phyloP scores from a whole-genome alignment of 768 basidiomycete genomes.

The Suillus decipiens region DNA sequence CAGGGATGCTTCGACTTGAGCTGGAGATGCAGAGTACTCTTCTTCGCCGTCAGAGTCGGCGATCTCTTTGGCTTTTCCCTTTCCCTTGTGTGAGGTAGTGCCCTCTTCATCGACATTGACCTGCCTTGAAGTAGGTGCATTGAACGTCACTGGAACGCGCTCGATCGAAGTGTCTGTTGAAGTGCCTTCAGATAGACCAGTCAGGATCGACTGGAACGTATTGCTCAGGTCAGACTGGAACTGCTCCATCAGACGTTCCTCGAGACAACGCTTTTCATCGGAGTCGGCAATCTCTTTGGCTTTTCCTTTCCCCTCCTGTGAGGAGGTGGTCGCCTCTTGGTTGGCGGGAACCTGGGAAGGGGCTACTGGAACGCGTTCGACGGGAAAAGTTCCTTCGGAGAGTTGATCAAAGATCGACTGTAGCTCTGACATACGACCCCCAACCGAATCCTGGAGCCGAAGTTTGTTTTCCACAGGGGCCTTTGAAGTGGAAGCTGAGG shows the following conservation, averaged over 20 bases:
- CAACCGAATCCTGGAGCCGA: not conserved
- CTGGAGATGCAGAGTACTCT: constrained; percentile 17
- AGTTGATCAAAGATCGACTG: constrained; percentile 5
- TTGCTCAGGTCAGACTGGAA: constrained; percentile 13
- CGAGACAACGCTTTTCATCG: constrained; percentile 4
- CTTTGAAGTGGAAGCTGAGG: not conserved
- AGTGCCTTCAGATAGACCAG: not conserved
- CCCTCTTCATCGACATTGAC: not conserved
- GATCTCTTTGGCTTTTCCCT: constrained; percentile 42
- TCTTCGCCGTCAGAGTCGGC: constrained; percentile 13
- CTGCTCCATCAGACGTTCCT: constrained; percentile 11
- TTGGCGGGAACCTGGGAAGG: not conserved
- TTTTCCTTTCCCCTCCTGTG: constrained; percentile 38
- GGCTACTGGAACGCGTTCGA: constrained; percentile 3
- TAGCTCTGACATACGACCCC: constrained; percentile 6
- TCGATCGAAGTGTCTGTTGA: not conserved
- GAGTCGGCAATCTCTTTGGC: constrained; percentile 26
- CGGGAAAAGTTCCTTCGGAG: not conserved
- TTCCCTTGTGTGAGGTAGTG: constrained; percentile 18
- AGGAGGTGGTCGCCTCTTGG: not conserved
- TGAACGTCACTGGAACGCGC: constrained; percentile 5
- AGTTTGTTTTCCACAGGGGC: not conserved
- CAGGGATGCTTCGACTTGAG: constrained; percentile 27
- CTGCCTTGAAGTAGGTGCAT: not conserved
- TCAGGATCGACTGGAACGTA: constrained; percentile 2